Percentiles rank a stretch among this genome's conserved stretches.
phyloP scores from a whole-genome alignment of 345 rosid genomes.

The Microcos paniculata region DNA sequence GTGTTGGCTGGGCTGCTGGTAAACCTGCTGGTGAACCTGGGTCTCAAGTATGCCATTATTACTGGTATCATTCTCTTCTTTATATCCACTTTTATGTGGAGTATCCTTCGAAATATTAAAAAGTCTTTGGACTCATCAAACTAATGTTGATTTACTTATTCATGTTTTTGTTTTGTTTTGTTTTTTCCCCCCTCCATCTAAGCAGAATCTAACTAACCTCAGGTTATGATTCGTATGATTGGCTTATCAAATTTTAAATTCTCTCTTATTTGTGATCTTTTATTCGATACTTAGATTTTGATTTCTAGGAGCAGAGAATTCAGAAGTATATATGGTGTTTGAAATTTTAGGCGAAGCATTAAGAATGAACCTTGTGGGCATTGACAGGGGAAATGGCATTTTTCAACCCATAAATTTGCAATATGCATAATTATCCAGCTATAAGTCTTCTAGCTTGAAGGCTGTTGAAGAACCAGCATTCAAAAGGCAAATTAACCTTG shows the following conservation, averaged over 20 bases:
- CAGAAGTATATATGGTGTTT: not conserved
- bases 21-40: slow-evolving; percentile 83
- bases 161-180: not conserved
- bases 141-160: slow-evolving; percentile 13
- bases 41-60: slow-evolving; percentile 65
- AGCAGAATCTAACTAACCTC: not conserved
- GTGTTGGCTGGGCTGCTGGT: slow-evolving; percentile 80
- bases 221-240: not conserved
- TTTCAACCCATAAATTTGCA: not conserved
- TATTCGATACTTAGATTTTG: not conserved
- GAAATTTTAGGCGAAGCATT: not conserved
- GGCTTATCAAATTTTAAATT: not conserved
- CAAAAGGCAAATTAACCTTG: not conserved
- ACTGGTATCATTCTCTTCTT: slow-evolving; percentile 70
- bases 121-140: slow-evolving; percentile 48
- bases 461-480: not conserved
- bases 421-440: not conserved
- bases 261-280: not conserved
- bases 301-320: not conserved
- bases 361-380: not conserved
- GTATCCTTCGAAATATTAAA: slow-evolving; percentile 56
- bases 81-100: slow-evolving; percentile 84
- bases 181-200: too few species aligned
- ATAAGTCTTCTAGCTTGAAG: not conserved
- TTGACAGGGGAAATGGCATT: not conserved